These are phyloP conservation scores for Candida tetrigidarum DNA, from an alignment of 1,139 yeast species.

Conservation along the genomic window DNA sequence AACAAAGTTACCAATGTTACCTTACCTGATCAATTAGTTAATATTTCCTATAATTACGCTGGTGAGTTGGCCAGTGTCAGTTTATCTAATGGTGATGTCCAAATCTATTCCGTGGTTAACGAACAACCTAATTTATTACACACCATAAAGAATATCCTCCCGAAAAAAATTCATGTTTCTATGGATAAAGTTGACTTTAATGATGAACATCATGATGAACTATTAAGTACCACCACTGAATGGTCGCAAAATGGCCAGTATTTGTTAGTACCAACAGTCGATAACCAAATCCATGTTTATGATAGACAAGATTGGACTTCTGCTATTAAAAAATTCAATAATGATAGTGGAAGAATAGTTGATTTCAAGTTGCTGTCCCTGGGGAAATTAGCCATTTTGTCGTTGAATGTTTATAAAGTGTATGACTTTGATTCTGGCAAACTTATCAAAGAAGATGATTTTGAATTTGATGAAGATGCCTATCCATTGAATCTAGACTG, in stretches of 20 bases:
- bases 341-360: slow-evolving; percentile 16
- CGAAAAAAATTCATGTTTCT: slow-evolving; percentile 38
- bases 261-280: slow-evolving; percentile 47
- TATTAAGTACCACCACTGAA: slow-evolving; percentile 33
- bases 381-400: slow-evolving; percentile 19
- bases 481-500: slow-evolving; percentile 19
- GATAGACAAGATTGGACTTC: slow-evolving; percentile 38
- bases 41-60: slow-evolving; percentile 62
- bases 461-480: slow-evolving; percentile 18
- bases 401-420: slow-evolving; percentile 16
- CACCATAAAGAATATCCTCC: slow-evolving; percentile 45
- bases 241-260: slow-evolving; percentile 57
- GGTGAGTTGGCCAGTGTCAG: slow-evolving; percentile 48
- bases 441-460: slow-evolving; percentile 13
- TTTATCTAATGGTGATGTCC: slow-evolving; percentile 68
- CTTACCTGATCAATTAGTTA: slow-evolving; percentile 59
- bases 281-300: slow-evolving; percentile 37
- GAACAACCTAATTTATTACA: slow-evolving; percentile 42
- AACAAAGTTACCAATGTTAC: slow-evolving; percentile 26
- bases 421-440: slow-evolving; percentile 15
- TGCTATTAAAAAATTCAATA: slow-evolving; percentile 13
- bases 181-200: slow-evolving; percentile 40
- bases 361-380: slow-evolving; percentile 15
- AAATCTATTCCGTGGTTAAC: slow-evolving; percentile 62
- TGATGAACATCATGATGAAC: slow-evolving; percentile 45